A percentile compares a stretch with the other conserved stretches of the same genome.
These are phyloP conservation scores for Schwanniomyces yamadae DNA, from an alignment of 805 yeast genomes.

Conservation along the genomic window DNA sequence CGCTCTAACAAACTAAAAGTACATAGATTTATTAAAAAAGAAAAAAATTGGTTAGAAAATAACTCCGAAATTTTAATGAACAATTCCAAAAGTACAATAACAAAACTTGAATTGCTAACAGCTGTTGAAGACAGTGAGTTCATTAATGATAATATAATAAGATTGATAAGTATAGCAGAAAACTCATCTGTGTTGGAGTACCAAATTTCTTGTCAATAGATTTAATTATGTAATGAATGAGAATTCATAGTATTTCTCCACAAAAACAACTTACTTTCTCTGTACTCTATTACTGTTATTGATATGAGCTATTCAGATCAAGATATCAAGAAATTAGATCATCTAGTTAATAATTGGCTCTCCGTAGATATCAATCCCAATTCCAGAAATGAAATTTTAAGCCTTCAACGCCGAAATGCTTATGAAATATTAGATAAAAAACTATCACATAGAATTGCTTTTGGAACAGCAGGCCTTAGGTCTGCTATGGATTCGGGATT, in stretches of 20 bases:
- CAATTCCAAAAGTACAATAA: constrained; percentile 5
- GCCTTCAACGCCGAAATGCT: constrained; percentile 38
- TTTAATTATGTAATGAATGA: no score
- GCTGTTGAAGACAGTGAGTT: constrained; percentile 12
- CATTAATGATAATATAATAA: constrained; percentile 8
- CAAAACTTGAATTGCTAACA: constrained; percentile 9
- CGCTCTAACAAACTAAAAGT: constrained; percentile 18
- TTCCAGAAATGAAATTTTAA: constrained; percentile 56
- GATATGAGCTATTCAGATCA: constrained; percentile 1
- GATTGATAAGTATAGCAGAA: constrained; percentile 11
- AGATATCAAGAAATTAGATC: constrained; percentile 15
- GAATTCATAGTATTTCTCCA: no score
- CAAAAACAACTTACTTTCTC: no score
- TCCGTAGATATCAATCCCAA: constrained; percentile 34
- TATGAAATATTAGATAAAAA: constrained; percentile 49
- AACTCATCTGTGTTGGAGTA: constrained; percentile 14
- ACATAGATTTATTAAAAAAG: constrained; percentile 40
- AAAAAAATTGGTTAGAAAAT: constrained; percentile 33
- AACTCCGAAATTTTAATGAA: constrained; percentile 3
- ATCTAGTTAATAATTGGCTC: constrained; percentile 35
- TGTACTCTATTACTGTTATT: neutral
- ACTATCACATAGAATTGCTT: constrained; percentile 61
- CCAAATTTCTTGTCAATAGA: constrained; percentile 7
- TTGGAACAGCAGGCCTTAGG: constrained; percentile 94
- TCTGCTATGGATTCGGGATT: constrained; percentile 90